Conservation (phyloP, 805 yeast genomes). For the Lachancea waltii region DNA sequence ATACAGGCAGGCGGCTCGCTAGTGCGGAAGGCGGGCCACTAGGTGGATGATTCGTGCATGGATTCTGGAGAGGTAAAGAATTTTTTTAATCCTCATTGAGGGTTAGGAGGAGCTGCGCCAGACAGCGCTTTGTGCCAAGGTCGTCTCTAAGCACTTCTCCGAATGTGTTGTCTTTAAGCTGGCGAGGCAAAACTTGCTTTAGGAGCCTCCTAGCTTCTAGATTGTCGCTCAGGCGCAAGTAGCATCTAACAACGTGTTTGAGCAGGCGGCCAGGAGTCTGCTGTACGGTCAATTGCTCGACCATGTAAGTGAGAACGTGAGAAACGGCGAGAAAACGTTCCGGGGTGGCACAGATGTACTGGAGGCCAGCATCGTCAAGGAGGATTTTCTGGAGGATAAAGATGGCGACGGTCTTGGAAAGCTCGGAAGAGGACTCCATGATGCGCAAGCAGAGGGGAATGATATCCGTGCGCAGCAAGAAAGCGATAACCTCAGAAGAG, state of each 20-base stretch:
- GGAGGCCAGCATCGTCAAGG: constrained; percentile 84
- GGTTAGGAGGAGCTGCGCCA: constrained; percentile 73
- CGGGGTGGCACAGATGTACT: constrained; percentile 89
- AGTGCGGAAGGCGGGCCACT: neutral
- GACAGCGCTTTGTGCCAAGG: constrained; percentile 76
- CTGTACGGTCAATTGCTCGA: constrained; percentile 68
- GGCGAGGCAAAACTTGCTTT: constrained; percentile 77
- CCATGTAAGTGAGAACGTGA: constrained; percentile 79
- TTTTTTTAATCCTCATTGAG: constrained; percentile 38
- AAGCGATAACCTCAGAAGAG: constrained; percentile 89
- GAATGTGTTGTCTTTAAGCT: constrained; percentile 70
- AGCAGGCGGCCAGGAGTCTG: constrained; percentile 73
- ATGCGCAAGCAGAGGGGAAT: constrained; percentile 91
- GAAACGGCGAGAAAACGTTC: constrained; percentile 94
- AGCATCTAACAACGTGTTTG: constrained; percentile 92
- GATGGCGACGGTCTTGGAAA: constrained; percentile 93
- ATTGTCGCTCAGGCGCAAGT: constrained; percentile 83
- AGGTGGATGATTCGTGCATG: neutral
- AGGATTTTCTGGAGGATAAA: constrained; percentile 91
- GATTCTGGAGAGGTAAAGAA: too few relatives aligned
- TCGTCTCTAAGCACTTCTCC: constrained; percentile 75
- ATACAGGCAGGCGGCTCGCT: neutral
- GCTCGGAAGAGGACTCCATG: constrained; percentile 91
- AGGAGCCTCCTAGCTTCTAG: constrained; percentile 84
- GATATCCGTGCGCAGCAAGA: constrained; percentile 88